phyloP scores from a whole-genome alignment of 73 alveolate genomes.

The Tetrahymena elliotti region DNA sequence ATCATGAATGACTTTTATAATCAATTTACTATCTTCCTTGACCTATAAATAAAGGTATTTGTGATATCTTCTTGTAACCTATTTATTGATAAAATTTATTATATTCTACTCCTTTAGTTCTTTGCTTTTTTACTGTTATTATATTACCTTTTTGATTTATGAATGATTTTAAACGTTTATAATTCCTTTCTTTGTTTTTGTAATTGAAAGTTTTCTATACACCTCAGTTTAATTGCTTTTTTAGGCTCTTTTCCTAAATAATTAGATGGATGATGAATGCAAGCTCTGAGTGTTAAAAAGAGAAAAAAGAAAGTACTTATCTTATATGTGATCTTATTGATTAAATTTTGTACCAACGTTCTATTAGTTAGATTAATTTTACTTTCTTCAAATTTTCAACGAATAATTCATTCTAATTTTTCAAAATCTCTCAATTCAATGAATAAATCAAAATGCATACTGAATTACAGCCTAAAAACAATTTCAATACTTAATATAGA shows the following conservation, averaged over 20 bases:
- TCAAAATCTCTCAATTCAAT: neutral
- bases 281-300: no score
- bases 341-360: neutral
- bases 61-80: neutral
- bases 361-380: neutral
- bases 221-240: neutral
- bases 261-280: neutral
- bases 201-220: neutral
- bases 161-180: neutral
- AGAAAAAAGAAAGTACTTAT: neutral
- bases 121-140: neutral
- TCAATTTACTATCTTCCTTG: neutral
- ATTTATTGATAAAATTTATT: neutral
- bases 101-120: neutral
- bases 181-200: neutral
- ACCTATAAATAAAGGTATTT: neutral
- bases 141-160: neutral
- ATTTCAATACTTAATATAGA: neutral
- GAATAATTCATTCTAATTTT: neutral
- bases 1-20: neutral
- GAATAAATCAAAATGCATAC: neutral
- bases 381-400: neutral
- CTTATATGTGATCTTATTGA: no score
- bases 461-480: neutral
- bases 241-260: neutral